Base-by-base conservation (phyloP, 176 grass and related monocot species). In the Hyparrhenia diplandra region DNA sequence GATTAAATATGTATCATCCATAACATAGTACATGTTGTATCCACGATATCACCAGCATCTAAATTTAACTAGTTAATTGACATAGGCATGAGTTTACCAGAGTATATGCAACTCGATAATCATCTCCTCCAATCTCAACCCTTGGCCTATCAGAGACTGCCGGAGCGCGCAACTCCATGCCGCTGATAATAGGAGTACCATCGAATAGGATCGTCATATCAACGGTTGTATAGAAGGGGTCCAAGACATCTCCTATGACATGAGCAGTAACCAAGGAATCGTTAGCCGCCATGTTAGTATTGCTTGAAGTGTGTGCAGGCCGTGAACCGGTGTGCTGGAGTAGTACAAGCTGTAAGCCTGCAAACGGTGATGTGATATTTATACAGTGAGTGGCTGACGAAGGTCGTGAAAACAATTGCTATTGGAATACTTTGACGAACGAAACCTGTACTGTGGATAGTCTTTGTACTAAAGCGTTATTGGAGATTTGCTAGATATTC, bases 191-290 rank as follows among this genome's bases (percentile, higher is more conserved):
- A 5, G 21, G 57, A 65, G 42, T 82, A 20, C 77, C 87, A 8
- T 71, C 74, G 29, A 89, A 92, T 23, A 62, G 23, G 31, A 97
- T 79, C 18, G 41, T 87, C 8, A 94, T 32, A 25, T 73, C 54
- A 1, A 90, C 69, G 3, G 85, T 69, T 46, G 40, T 61, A 8
- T 34, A 28, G 74, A 97, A 94, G 51, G 87, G 85, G 32, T 97
- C 91, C 69, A 94, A 17, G 17, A 94, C 92, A 39, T 97, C 94
- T 32, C 94, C 89, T 24, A 94, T 78, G 1, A 94, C 80, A 49
- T 51, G 60, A 42, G 83, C 81, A 7, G 89, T 83, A 63, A 68
- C 67, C 85, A 97, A 80, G 31, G 91, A 85, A 72, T 92, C 94
- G 25, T 77, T 85, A 17, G 91, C 67, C 84, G 66, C 66, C 66